phyloP scores from a whole-genome alignment of 768 basidiomycete genomes.

The Hygrophorus russula region DNA sequence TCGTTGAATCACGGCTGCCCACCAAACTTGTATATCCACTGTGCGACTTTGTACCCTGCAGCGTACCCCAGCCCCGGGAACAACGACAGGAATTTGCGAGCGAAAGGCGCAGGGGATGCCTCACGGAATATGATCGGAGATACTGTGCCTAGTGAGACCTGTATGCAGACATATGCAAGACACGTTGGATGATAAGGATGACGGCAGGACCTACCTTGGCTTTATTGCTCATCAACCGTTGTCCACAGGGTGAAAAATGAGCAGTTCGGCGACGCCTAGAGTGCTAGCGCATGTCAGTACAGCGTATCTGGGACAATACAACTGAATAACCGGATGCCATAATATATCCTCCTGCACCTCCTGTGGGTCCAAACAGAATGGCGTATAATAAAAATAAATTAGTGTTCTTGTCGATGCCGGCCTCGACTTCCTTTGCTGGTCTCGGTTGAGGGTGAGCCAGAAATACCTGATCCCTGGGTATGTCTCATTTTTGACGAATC shows the following conservation, averaged over 20 bases:
- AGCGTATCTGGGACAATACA: not conserved
- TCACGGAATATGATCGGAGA: slow-evolving; percentile 84
- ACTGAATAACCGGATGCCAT: slow-evolving; percentile 60
- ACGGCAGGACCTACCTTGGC: slow-evolving; percentile 38
- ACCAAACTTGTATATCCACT: slow-evolving; percentile 95
- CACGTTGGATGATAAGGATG: not conserved
- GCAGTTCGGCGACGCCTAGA: slow-evolving; percentile 84
- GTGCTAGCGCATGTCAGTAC: slow-evolving; percentile 6
- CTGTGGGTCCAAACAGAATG: too few species aligned
- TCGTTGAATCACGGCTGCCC: slow-evolving; percentile 98
- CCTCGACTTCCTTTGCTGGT: slow-evolving; percentile 96
- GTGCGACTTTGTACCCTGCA: slow-evolving; percentile 93
- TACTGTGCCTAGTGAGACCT: slow-evolving; percentile 56
- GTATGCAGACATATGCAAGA: not conserved
- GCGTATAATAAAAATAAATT: slow-evolving; percentile 60
- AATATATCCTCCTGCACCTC: too few species aligned
- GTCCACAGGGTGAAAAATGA: slow-evolving; percentile 94
- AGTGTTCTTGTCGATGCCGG: slow-evolving; percentile 84
- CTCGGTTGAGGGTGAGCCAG: slow-evolving; percentile 81
- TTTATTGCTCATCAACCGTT: slow-evolving; percentile 98
- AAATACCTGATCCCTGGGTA: not conserved
- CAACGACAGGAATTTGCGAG: slow-evolving; percentile 72
- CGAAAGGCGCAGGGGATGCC: slow-evolving; percentile 54
- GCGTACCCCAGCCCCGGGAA: slow-evolving; percentile 98
- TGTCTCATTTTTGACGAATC: slow-evolving; percentile 9